These are phyloP conservation scores for Fennellomyces sp. DNA, from an alignment of 371 early-diverging fungal species.

Conservation along the genomic window DNA sequence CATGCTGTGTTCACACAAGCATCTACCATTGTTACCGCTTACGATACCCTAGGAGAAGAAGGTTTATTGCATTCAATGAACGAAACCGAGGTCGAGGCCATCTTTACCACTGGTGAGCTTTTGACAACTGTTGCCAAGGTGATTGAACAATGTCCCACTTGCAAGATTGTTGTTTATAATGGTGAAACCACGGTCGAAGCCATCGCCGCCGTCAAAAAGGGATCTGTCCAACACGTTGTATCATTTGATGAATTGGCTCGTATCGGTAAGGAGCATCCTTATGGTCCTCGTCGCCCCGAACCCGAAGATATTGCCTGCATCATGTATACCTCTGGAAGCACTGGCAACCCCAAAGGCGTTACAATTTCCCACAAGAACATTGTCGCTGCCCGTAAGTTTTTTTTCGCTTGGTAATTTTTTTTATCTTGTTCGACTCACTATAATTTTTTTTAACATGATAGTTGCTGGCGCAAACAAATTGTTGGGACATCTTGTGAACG, in stretches of 20 bases:
- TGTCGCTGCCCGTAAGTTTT: constrained; percentile 76
- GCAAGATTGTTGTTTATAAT: constrained; percentile 75
- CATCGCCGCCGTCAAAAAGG: not conserved
- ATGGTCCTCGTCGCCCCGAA: constrained; percentile 55
- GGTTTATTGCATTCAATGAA: constrained; percentile 66
- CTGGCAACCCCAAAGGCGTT: constrained; percentile 81
- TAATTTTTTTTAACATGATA: not conserved
- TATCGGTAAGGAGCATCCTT: constrained; percentile 67
- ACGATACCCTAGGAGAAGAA: constrained; percentile 82
- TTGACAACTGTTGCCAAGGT: constrained; percentile 56
- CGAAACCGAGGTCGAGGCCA: constrained; percentile 64
- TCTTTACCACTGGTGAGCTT: constrained; percentile 74
- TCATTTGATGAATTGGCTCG: constrained; percentile 59
- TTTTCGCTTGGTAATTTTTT: not conserved
- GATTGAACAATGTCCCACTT: constrained; percentile 53
- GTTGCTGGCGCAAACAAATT: constrained; percentile 8
- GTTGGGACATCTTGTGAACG: constrained; percentile 36
- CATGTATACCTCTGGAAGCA: constrained; percentile 86
- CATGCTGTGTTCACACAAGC: constrained; percentile 64
- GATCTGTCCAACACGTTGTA: constrained; percentile 24
- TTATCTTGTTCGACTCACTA: constrained; percentile 80
- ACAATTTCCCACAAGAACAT: constrained; percentile 72
- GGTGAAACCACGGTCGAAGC: constrained; percentile 52
- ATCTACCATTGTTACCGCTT: constrained; percentile 77
- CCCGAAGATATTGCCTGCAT: constrained; percentile 78